These are phyloP conservation scores for Clathrospora elynae DNA, from an alignment of 2,329 filamentous ascomycete species.

Conservation along the genomic window DNA sequence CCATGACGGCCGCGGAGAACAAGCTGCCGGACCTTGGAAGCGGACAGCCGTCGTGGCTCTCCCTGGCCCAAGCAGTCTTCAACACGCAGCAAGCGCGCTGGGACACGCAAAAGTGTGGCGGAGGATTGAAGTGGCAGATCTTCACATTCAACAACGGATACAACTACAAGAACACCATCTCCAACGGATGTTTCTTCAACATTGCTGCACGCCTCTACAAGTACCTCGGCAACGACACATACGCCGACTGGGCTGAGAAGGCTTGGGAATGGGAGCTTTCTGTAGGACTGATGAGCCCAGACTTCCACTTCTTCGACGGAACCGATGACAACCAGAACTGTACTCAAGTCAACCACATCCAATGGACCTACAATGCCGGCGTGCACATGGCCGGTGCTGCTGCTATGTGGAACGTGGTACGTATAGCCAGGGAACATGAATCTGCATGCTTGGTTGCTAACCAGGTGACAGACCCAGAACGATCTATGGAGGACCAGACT, in stretches of 20 bases:
- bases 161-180: slow-evolving; percentile 81
- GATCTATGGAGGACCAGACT: slow-evolving; percentile 41
- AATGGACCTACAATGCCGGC: slow-evolving; percentile 56
- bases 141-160: slow-evolving; percentile 76
- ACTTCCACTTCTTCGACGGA: slow-evolving; percentile 55
- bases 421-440: slow-evolving; percentile 16
- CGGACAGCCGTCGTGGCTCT: slow-evolving; percentile 67
- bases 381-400: slow-evolving; percentile 55
- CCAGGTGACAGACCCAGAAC: slow-evolving; percentile 33
- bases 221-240: slow-evolving; percentile 64
- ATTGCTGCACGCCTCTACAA: slow-evolving; percentile 76
- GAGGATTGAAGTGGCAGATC: slow-evolving; percentile 83
- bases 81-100: slow-evolving; percentile 72
- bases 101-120: slow-evolving; percentile 69
- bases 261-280: slow-evolving; percentile 62
- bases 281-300: slow-evolving; percentile 57
- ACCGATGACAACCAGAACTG: slow-evolving; percentile 53
- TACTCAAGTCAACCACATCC: slow-evolving; percentile 50
- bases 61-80: slow-evolving; percentile 73
- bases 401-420: slow-evolving; percentile 56
- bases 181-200: slow-evolving; percentile 83
- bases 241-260: slow-evolving; percentile 66
- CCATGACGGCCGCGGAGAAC: slow-evolving; percentile 62
- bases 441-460: slow-evolving; percentile 12
- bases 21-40: slow-evolving; percentile 52